Percentiles rank a stretch among this genome's conserved stretches.
These are phyloP conservation scores for Cytospora chrysosperma DNA, from an alignment of 2,329 filamentous ascomycete species.

Conservation along the genomic window DNA sequence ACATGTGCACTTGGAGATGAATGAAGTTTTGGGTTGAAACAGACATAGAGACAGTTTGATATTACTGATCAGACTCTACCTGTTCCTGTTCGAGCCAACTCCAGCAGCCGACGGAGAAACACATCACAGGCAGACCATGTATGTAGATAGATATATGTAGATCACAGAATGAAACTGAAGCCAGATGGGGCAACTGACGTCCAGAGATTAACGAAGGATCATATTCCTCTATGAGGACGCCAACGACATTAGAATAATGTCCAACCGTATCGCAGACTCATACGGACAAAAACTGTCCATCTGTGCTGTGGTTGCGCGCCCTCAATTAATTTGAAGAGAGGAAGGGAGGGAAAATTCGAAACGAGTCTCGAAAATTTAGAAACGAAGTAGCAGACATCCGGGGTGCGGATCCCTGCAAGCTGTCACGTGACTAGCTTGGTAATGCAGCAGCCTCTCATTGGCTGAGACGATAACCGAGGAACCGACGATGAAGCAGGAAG, in stretches of 20 bases:
- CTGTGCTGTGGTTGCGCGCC: conserved; percentile 40
- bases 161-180: conserved; percentile 59
- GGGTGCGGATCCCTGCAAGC: background rate
- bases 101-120: background rate
- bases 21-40: background rate
- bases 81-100: background rate
- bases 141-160: conserved; percentile 41
- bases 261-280: conserved; percentile 32
- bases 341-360: conserved; percentile 27
- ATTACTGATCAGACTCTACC: background rate
- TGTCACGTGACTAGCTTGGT: conserved; percentile 25
- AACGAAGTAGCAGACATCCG: conserved; percentile 18
- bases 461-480: conserved; percentile 42
- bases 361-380: background rate
- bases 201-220: conserved; percentile 60
- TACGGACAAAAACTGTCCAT: conserved; percentile 27
- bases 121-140: background rate
- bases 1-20: background rate
- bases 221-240: conserved; percentile 45
- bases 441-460: conserved; percentile 37
- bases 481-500: conserved; percentile 33
- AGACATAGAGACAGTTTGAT: background rate
- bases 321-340: conserved; percentile 51
- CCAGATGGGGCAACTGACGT: conserved; percentile 49
- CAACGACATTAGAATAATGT: conserved; percentile 32